Evolutionary conservation across 192 early-diverging fungal species (phyloP).

Genomic region (Dissophora globulifera): DNA sequence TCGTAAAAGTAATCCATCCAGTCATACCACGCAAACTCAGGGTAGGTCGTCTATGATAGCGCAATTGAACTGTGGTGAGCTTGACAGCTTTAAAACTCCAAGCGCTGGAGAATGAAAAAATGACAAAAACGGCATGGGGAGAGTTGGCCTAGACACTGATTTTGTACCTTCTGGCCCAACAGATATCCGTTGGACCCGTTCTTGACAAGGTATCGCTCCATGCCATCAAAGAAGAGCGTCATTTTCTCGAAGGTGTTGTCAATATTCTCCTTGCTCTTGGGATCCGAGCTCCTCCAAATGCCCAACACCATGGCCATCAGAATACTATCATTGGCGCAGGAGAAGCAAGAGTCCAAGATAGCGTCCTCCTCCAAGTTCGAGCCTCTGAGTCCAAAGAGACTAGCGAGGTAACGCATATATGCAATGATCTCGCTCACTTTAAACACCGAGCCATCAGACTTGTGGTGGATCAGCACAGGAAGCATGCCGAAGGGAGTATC

Average conservation of each 20-base stretch:
- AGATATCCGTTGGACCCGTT: slow-evolving; percentile 49
- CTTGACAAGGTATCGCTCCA: slow-evolving; percentile 28
- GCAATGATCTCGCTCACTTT: slow-evolving; percentile 18
- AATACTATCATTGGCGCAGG: slow-evolving; percentile 14
- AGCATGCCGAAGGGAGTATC: slow-evolving; percentile 42
- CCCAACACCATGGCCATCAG: slow-evolving; percentile 15
- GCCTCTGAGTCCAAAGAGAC: slow-evolving; percentile 23
- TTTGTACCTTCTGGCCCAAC: slow-evolving; percentile 28
- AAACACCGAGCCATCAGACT: slow-evolving; percentile 22
- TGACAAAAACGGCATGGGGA: background rate
- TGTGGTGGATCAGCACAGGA: slow-evolving; percentile 34
- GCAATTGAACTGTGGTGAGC: too few species aligned
- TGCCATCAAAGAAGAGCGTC: slow-evolving; percentile 24
- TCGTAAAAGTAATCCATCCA: slow-evolving; percentile 24
- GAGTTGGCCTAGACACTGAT: background rate
- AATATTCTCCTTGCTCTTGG: slow-evolving; percentile 12
- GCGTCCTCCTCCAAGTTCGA: slow-evolving; percentile 25
- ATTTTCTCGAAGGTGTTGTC: slow-evolving; percentile 21
- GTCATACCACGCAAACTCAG: slow-evolving; percentile 38
- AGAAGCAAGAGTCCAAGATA: slow-evolving; percentile 21
- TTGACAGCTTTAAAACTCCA: background rate
- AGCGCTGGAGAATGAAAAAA: background rate
- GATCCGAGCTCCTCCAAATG: slow-evolving; percentile 26
- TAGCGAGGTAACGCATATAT: slow-evolving; percentile 21
- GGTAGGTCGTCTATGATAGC: slow-evolving; percentile 25